Evolutionary conservation across 2,329 filamentous ascomycete genomes (phyloP), one percentile per base, ranked within the genome.

Genomic region (Hypoxylon sp.): DNA sequence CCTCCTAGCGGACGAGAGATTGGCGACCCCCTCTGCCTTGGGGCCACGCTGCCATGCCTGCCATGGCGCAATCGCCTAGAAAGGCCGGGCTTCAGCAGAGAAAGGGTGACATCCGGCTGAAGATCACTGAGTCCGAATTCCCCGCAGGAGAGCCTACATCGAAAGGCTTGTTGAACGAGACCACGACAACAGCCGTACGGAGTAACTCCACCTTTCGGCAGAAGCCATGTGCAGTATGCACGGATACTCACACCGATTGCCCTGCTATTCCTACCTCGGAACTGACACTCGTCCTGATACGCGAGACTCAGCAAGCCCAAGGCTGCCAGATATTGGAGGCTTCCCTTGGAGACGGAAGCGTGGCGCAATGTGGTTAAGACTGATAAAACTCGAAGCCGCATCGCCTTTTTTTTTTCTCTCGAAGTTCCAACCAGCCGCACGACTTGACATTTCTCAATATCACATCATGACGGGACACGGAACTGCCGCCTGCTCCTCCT

Each of bases 71-170:
- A 48, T 53, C 31, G 38, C 41, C 24, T 29, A 13, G 13, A n/a
- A n/a, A 51, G 37, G 18, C 48, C 40, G 26, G 55, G 56, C 45
- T 60, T 29, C 45, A 58, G 41, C 58, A 58, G 48, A 60, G 51
- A 48, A 64, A 38, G 58, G 63, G 61, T 65, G 55, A 17, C 58
- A 65, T 65, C 38, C 60, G 61, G 61, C 38, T 60, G 53, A 60
- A 60, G 53, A 49, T 42, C 55, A 48, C 55, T 62, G 60, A 33
- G 38, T 55, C 51, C 13, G 49, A 51, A 55, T 60, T 58, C 60
- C 60, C 63, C 63, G 57, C 60, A 48, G 11, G 41, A 56, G 40
- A 46, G 29, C 52, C 48, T 55, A 57, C 52, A 29, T 42, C 58
- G 35, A 53, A 58, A 41, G 46, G 48, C 58, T 60, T 47, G 33